Conservation (phyloP, 1,284 basidiomycete genomes). For the Peniophora sp. region DNA sequence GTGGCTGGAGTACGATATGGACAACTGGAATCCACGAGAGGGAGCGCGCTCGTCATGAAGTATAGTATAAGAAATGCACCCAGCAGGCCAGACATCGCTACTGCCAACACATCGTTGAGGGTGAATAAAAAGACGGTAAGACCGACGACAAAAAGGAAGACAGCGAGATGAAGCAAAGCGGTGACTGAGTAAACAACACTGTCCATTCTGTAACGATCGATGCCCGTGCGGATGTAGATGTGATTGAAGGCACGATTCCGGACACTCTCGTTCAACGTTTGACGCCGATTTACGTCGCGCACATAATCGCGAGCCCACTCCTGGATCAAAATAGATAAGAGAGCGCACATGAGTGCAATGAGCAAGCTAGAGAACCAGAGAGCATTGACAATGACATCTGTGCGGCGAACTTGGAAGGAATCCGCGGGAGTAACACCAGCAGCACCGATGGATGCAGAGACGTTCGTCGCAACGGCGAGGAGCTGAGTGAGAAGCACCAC, state of each 20-base stretch:
- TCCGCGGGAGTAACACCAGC: too few relatives aligned
- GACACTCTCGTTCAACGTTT: background rate
- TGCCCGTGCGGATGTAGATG: background rate
- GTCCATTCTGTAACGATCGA: background rate
- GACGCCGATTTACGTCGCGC: background rate
- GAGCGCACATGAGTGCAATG: background rate
- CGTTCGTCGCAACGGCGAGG: background rate
- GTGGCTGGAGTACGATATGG: too few relatives aligned
- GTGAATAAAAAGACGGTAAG: background rate
- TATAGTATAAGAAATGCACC: too few relatives aligned
- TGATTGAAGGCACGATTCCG: background rate
- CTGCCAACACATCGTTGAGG: background rate
- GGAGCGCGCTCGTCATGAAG: too few relatives aligned
- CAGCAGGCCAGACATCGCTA: too few relatives aligned
- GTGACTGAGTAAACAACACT: background rate
- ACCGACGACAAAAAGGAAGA: background rate
- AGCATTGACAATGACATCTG: background rate
- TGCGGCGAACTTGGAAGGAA: background rate
- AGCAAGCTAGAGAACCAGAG: background rate
- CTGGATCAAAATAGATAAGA: background rate
- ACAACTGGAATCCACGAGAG: too few relatives aligned
- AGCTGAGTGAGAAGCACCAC: slow-evolving; percentile 8
- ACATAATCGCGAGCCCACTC: background rate
- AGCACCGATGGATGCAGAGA: too few relatives aligned
- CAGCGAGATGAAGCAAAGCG: background rate